phyloP scores from a whole-genome alignment of 2,329 filamentous ascomycete genomes.

The Calonectria pteridis region DNA sequence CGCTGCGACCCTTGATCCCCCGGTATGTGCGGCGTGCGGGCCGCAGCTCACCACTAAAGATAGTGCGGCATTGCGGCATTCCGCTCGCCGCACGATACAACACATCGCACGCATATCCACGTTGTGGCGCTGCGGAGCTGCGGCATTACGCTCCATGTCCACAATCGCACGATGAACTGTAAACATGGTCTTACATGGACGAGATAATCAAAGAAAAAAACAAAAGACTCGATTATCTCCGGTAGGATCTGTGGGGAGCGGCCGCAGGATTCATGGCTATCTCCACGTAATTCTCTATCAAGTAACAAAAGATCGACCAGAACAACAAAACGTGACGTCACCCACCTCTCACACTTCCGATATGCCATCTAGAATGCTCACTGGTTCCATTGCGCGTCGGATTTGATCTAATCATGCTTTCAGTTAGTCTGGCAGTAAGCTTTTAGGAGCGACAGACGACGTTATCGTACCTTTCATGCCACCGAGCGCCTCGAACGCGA shows the following conservation, averaged over 20 bases:
- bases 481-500: not conserved
- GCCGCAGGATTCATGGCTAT: not conserved
- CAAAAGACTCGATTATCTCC: not conserved
- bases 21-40: not conserved
- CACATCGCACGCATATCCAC: not conserved
- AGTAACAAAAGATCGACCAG: not conserved
- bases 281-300: not conserved
- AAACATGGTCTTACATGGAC: not conserved
- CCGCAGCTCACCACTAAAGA: not conserved
- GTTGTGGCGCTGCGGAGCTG: not conserved
- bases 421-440: not conserved
- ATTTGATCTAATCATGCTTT: not conserved
- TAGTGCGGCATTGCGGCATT: slow-evolving; percentile 1
- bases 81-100: not conserved
- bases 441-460: no score
- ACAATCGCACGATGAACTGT: not conserved
- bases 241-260: not conserved
- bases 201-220: not conserved
- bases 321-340: not conserved
- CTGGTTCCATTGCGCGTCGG: not conserved
- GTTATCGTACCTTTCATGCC: not conserved
- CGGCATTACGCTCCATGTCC: not conserved
- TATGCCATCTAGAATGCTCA: not conserved
- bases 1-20: not conserved
- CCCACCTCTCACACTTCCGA: not conserved